phyloP scores from a whole-genome alignment of 2,329 filamentous ascomycete species.

The Penicillium sp. region DNA sequence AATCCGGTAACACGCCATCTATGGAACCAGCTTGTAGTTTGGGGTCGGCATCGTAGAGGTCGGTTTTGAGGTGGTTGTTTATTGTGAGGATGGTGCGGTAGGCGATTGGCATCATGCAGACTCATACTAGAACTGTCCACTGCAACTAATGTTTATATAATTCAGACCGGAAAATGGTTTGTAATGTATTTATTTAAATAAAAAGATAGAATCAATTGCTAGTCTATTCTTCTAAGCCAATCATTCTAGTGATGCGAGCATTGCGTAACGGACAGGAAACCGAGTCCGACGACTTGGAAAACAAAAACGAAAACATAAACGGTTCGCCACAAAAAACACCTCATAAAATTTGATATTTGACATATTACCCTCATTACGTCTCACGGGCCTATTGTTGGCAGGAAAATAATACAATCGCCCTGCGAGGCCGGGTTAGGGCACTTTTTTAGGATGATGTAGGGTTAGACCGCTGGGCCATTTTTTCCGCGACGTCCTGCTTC shows the following conservation, averaged over 20 bases:
- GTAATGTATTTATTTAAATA: not conserved
- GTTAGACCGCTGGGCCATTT: conserved; percentile 31
- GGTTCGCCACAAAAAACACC: not conserved
- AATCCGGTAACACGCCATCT: conserved; percentile 8
- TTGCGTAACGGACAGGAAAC: not conserved
- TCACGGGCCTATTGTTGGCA: not conserved
- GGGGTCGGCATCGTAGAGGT: conserved; percentile 10
- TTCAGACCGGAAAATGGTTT: not conserved
- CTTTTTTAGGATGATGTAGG: not conserved
- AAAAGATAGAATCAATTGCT: not conserved
- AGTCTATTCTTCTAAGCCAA: not conserved
- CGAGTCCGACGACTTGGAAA: not conserved
- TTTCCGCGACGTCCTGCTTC: conserved; percentile 54
- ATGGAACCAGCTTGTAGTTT: conserved; percentile 3
- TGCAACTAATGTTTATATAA: not conserved
- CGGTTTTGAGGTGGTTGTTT: conserved; percentile 8
- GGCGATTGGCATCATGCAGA: conserved; percentile 10
- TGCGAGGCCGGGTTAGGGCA: not conserved
- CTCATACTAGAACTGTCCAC: not conserved
- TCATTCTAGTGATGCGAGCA: not conserved
- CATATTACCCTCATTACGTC: not conserved
- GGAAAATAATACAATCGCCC: not conserved
- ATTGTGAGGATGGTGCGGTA: conserved; percentile 14
- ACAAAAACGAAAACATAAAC: not conserved
- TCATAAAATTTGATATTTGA: not conserved